Conservation (phyloP, 495 filamentous ascomycete genomes). For the Annulohypoxylon maeteangense region DNA sequence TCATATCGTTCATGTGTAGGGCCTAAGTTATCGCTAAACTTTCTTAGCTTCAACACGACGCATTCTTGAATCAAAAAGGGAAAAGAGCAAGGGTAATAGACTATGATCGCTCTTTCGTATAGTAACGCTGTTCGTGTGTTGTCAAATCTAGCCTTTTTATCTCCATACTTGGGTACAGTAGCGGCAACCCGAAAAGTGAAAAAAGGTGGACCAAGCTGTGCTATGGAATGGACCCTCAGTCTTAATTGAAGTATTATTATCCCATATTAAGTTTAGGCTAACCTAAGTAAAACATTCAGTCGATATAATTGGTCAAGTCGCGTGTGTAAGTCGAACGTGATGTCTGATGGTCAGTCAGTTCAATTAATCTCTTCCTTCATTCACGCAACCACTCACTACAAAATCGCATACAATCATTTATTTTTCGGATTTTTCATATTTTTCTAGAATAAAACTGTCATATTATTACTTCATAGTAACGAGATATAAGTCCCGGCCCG, state of each 20-base stretch:
- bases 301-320: slow-evolving; percentile 4
- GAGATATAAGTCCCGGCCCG: slow-evolving; percentile 16
- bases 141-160: slow-evolving; percentile 21
- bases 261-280: slow-evolving; percentile 21
- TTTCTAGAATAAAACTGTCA: not conserved
- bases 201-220: slow-evolving; percentile 25
- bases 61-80: not conserved
- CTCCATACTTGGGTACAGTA: slow-evolving; percentile 19
- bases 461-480: slow-evolving; percentile 11
- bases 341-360: not conserved
- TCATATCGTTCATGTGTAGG: not conserved
- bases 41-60: slow-evolving; percentile 4
- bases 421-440: not conserved
- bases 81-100: not conserved
- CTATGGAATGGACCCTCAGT: slow-evolving; percentile 14
- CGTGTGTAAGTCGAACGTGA: slow-evolving; percentile 23
- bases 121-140: slow-evolving; percentile 28
- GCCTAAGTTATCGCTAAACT: not conserved
- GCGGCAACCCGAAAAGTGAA: slow-evolving; percentile 26
- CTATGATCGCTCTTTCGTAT: slow-evolving; percentile 3
- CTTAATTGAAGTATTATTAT: slow-evolving; percentile 34
- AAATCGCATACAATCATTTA: not conserved
- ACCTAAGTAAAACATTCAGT: slow-evolving; percentile 4
- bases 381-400: not conserved
- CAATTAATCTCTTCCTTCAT: not conserved